These are phyloP conservation scores for Penicillium chermesinum DNA, from an alignment of 495 filamentous ascomycete genomes.

Conservation along the genomic window DNA sequence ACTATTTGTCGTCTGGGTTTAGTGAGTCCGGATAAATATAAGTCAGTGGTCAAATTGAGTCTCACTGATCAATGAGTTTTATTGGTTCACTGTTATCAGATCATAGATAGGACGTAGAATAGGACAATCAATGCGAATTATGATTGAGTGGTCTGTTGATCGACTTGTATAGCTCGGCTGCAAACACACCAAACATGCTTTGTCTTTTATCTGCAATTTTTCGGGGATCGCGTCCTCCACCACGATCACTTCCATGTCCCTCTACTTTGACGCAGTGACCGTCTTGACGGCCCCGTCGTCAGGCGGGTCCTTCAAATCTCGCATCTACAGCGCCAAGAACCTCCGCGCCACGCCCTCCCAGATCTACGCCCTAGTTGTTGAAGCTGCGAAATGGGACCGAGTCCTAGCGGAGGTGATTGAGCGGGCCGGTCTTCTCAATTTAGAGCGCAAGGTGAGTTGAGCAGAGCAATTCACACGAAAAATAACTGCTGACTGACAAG, in stretches of 20 bases:
- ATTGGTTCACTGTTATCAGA: no score
- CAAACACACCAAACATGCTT: slow-evolving; percentile 6
- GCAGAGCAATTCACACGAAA: background rate
- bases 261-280: slow-evolving; percentile 85
- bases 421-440: slow-evolving; percentile 57
- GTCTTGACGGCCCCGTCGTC: slow-evolving; percentile 61
- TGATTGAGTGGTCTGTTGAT: no score
- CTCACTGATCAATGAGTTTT: no score
- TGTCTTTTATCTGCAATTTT: slow-evolving; percentile 8
- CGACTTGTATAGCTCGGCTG: no score
- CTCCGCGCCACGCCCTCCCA: slow-evolving; percentile 74
- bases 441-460: slow-evolving; percentile 77
- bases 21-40: no score
- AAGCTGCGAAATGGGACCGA: slow-evolving; percentile 84
- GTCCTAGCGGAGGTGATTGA: slow-evolving; percentile 85
- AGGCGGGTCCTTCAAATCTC: slow-evolving; percentile 75
- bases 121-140: no score
- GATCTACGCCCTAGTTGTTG: slow-evolving; percentile 77
- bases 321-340: slow-evolving; percentile 61
- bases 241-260: slow-evolving; percentile 64
- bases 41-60: no score
- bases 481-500: slow-evolving; percentile 38
- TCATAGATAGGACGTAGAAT: no score
- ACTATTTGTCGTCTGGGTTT: no score
- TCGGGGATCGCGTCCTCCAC: background rate